Evolutionary conservation across 1,139 yeast genomes (phyloP), one percentile per base, ranked within the genome.

Genomic region (Geotrichum fermentans): DNA sequence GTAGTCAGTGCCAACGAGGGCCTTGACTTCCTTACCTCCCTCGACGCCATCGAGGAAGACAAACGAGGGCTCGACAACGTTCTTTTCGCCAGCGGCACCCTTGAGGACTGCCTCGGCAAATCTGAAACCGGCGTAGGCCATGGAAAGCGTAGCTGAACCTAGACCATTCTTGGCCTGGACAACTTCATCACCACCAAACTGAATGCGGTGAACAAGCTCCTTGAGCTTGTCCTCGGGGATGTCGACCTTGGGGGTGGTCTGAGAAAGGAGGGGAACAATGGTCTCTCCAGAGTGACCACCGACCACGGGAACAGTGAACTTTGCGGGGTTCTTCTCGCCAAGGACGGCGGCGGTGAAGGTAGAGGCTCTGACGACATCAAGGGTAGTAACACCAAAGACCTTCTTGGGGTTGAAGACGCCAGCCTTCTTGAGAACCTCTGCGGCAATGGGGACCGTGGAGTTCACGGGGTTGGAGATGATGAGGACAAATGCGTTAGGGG

Each of bases 221-320:
- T 81, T 85, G 64, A 82, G 75, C 61, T 76, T 73, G 42, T 59
- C 67, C 57, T 79, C 83, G 29, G 63, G 67, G 45, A 70, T 65
- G 51, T 79, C 71, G 56, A 66, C 57, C 43, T 63, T 61, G 62
- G 85, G 80, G 49, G 72, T 65, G 43, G 77, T 69, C 53, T 72
- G 75, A 33, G 95, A 84, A 65, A 87, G 79, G 60, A 90, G 73
- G 60, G 97, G 96, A 51, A 88, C 94, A 69, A 88, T 88, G 58
- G 97, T 87, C 61, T 84, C 88, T 65, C 97, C 97, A 52, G 96
- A 85, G 80, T 90, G 97, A 56, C 97, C 97, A 57, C 97, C 97
- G 59, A 90, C 83, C 56, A 90, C 96, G 43, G 95, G 84, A 53
- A 90, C 80, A 62, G 74, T 73, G 66, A 78, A 80, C 61, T 76